phyloP scores from a whole-genome alignment of 352 stramenopile species.

The Globisporangium uncinulatum region DNA sequence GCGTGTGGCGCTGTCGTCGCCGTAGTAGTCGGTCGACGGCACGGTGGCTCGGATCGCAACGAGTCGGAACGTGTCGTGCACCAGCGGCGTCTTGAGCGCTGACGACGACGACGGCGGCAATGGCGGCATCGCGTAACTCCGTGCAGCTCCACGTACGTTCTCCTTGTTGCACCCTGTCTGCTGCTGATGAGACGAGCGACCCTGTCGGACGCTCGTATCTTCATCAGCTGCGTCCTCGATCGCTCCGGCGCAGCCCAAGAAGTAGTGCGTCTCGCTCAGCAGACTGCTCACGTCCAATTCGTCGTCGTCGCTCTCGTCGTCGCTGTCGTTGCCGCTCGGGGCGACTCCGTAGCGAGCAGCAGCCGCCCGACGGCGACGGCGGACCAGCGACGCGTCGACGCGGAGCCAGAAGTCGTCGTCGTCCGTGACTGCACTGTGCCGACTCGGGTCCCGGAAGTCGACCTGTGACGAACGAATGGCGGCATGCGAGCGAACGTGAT shows the following conservation, averaged over 20 bases:
- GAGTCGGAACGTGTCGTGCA: constrained; percentile 31
- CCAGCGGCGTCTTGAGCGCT: neutral
- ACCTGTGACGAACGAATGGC: constrained; percentile 14
- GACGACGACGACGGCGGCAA: neutral
- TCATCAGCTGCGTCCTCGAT: constrained; percentile 20
- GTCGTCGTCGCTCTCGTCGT: constrained; percentile 5
- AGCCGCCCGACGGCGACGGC: neutral
- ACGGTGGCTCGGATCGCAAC: constrained; percentile 52
- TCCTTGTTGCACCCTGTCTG: constrained; percentile 2
- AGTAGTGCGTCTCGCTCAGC: constrained; percentile 50
- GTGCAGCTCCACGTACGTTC: constrained; percentile 3
- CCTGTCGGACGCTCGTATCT: neutral
- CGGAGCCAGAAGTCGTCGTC: constrained; percentile 55
- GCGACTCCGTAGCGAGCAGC: neutral
- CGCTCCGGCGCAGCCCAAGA: constrained; percentile 44
- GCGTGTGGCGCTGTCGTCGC: constrained; percentile 51
- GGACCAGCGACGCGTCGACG: constrained; percentile 26
- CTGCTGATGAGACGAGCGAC: neutral
- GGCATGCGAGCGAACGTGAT: too few relatives aligned
- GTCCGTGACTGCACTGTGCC: constrained; percentile 28
- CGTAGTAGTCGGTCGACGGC: constrained; percentile 42
- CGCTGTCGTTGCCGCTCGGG: neutral
- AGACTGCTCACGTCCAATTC: constrained; percentile 31
- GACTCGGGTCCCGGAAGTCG: constrained; percentile 50
- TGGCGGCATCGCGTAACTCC: constrained; percentile 4